Percentiles rank a stretch among this genome's conserved stretches.
phyloP scores from a whole-genome alignment of 2,329 filamentous ascomycete genomes.

The Phaeoacremonium minimum region DNA sequence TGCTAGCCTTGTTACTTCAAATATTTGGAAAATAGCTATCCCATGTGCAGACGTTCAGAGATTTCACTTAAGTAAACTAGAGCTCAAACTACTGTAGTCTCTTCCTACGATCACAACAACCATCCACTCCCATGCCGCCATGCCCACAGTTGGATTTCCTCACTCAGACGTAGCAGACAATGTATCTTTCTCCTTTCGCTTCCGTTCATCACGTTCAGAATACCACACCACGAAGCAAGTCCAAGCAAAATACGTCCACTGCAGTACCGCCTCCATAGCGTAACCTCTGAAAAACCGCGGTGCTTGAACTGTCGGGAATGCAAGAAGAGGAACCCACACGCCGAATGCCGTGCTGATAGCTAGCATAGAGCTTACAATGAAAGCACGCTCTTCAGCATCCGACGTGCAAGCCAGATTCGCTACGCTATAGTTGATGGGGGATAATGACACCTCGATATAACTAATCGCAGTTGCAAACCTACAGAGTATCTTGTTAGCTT shows the following conservation, averaged over 20 bases:
- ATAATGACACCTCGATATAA: slow-evolving; percentile 8
- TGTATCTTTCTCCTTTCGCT: background rate
- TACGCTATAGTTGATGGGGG: slow-evolving; percentile 20
- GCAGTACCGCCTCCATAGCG: slow-evolving; percentile 5
- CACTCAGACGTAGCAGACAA: no score
- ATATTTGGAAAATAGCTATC: no score
- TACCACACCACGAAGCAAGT: background rate
- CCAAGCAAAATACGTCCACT: background rate
- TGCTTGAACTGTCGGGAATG: slow-evolving; percentile 22
- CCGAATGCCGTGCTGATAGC: slow-evolving; percentile 30
- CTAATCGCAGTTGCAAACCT: slow-evolving; percentile 5
- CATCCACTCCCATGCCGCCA: no score
- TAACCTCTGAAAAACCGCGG: slow-evolving; percentile 21
- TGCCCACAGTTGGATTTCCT: no score
- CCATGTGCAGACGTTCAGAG: no score
- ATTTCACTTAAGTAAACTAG: no score
- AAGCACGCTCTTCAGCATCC: slow-evolving; percentile 34
- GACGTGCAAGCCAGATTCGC: slow-evolving; percentile 29
- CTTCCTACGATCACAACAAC: no score
- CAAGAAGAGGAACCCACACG: slow-evolving; percentile 26
- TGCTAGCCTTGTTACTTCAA: no score
- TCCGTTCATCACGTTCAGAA: background rate
- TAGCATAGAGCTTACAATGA: slow-evolving; percentile 36
- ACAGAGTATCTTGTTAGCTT: no score
- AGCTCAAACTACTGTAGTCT: no score